phyloP scores from a whole-genome alignment of 495 filamentous ascomycete species.

The Penicillium roqueforti region DNA sequence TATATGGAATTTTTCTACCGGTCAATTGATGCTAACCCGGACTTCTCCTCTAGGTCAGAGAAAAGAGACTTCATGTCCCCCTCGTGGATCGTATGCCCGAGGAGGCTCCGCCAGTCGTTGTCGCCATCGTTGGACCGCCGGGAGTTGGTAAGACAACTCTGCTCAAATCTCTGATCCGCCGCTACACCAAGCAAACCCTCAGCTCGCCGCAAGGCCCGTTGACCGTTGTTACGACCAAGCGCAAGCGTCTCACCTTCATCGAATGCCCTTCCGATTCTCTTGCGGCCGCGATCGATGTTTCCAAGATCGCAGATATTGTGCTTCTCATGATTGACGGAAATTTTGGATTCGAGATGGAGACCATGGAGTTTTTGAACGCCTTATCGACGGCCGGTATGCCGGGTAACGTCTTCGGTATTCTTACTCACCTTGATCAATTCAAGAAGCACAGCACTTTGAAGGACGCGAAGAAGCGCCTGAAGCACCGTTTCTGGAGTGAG shows the following conservation, averaged over 20 bases:
- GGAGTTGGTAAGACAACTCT: conserved; percentile 75
- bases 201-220: conserved; percentile 85
- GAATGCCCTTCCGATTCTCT: conserved; percentile 93
- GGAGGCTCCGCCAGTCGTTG: conserved; percentile 89
- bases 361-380: conserved; percentile 97
- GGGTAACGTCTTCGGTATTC: conserved; percentile 93
- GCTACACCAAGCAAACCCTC: conserved; percentile 94
- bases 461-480: conserved; percentile 90
- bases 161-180: conserved; percentile 85
- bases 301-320: conserved; percentile 95
- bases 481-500: conserved; percentile 94
- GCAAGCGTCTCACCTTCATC: conserved; percentile 86
- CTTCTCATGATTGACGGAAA: conserved; percentile 97
- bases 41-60: conserved; percentile 62
- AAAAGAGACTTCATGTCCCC: conserved; percentile 93
- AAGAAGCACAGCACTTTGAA: conserved; percentile 83
- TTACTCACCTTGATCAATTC: conserved; percentile 95
- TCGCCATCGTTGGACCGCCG: conserved; percentile 88
- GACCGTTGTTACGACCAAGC: conserved; percentile 91
- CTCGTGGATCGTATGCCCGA: conserved; percentile 92
- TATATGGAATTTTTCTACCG: not conserved
- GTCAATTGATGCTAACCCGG: conserved; percentile 17
- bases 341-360: conserved; percentile 99
- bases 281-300: conserved; percentile 89
- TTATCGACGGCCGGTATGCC: conserved; percentile 90